Evolutionary conservation across 805 yeast genomes (phyloP), one percentile per base, ranked within the genome.

Genomic region (Kodamaea kakaduensis): DNA sequence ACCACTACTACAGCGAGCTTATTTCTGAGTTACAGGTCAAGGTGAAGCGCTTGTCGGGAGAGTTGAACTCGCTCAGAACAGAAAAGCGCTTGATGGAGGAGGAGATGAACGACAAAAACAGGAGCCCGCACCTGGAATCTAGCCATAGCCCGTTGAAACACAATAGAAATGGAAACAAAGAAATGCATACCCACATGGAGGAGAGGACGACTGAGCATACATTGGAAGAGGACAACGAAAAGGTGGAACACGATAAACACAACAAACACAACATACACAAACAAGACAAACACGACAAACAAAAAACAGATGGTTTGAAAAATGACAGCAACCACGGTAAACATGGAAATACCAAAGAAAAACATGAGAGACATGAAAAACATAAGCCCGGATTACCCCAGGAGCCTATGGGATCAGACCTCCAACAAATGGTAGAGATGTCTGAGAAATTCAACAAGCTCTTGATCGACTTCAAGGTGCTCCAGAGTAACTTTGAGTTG

Each of bases 401-500:
- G 16, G 10, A 9, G 17, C 23, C 36, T 9, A 25, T 21, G 4
- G 18, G 33, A 20, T 36, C 36, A 17, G 42, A 44, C 23, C 38
- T 34, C 25, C 43, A 32, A 32, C 38, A 35, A 33, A 38, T 31
- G 18, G 34, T 29, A 29, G 32, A 50, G 17, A 42, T 53, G n/a
- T 46, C 51, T 14, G 52, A 49, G 6, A 57, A 52, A 40, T 61
- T 58, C 46, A 43, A 52, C 29, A 50, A 56, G 36, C 44, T 67
- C 17, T 37, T 52, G 22, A 64, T 54, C 35, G 66, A 64, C 29
- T 63, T 47, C 44, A 58, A 58, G 33, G 63, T 71, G 2, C 54
- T 75, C 14, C 68, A 69, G 46, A 64, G 69, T 36, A 75, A 75
- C 43, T 67, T 62, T 43, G 80, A 75, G 43, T 54, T 75, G 16